A percentile compares a stretch with the other conserved stretches of the same genome.
These are phyloP conservation scores for Scheffersomyces amazonensis DNA, from an alignment of 805 yeast species.

Conservation along the genomic window DNA sequence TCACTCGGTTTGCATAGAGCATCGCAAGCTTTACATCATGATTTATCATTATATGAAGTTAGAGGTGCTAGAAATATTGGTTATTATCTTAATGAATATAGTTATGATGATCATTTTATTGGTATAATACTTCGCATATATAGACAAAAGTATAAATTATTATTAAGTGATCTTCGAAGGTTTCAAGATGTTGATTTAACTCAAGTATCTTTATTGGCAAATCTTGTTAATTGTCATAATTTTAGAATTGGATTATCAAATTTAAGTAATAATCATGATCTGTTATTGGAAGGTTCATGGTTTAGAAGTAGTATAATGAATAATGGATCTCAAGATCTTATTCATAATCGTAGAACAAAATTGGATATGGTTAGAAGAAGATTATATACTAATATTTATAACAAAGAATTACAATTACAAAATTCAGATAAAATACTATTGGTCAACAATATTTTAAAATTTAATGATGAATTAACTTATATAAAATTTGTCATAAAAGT, in stretches of 20 bases:
- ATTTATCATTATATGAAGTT: conserved; percentile 1
- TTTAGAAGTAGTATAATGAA: conserved; percentile 16
- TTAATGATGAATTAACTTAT: conserved; percentile 4
- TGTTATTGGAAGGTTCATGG: conserved; percentile 15
- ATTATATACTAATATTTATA: conserved; percentile 7
- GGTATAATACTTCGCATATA: conserved; percentile 10
- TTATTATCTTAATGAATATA: conserved; percentile 8
- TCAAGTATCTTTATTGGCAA: conserved; percentile 8
- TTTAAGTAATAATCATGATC: neutral
- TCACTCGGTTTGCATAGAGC: neutral
- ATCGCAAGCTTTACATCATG: conserved; percentile 2
- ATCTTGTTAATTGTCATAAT: conserved; percentile 13
- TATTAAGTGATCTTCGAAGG: neutral
- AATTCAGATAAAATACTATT: neutral
- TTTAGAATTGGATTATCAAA: conserved; percentile 11
- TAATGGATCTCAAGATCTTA: conserved; percentile 9
- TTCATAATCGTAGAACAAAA: conserved; percentile 6
- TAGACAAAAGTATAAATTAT: no score
- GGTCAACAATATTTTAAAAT: neutral
- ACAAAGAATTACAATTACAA: neutral
- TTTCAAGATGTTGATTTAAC: conserved; percentile 3
- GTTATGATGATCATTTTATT: conserved; percentile 10
- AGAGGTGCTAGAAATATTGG: conserved; percentile 6
- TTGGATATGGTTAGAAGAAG: conserved; percentile 3
- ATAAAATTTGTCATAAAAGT: conserved; percentile 3